Evolutionary conservation across 1,284 basidiomycete genomes (phyloP), one percentile per base, ranked within the genome.

Genomic region (Coniferiporia weirii): DNA sequence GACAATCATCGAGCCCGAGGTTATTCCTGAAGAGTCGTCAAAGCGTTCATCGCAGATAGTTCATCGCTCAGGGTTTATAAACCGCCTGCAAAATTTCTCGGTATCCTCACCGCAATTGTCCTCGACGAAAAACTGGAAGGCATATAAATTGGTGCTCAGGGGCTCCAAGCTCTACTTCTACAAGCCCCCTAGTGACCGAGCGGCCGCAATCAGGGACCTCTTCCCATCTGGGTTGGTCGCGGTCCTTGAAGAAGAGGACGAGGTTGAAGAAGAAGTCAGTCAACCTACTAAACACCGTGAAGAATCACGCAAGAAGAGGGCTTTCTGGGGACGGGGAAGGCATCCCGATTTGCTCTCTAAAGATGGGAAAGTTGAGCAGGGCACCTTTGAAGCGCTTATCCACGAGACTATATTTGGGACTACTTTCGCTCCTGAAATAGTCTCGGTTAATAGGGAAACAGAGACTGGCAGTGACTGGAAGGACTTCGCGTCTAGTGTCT

Each of bases 341-440:
- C 91, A 93, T 73, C 90, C 90, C 10, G 84, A 87, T 59, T 72
- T 93, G 10, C 71, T 81, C 3, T 61, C 75, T 64, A 69, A 69
- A n/a, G 72, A 68, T 9, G 77, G 74, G 4, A 70, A 65, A 15
- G 75, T 89, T 34, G 75, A 80, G 65, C 82, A 79, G 50, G 91
- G 89, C 1, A 83, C 83, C 0, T 79, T 85, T 46, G 90, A 92
- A 67, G 88, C 90, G 1, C 76, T 93, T 9, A 74, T 87, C 0
- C 91, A 93, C 66, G 91, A 93, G 71, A 73, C 82, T 5, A 83
- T 90, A 10, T 92, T 93, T 67, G 84, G 80, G n/a, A 89, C 87
- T 0, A 84, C 81, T 2, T 88, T 87, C 67, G 58, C 70, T 49
- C 49, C 57, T 48, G 38, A 58, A 12, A 49, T 54, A 15, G 60